phyloP scores from a whole-genome alignment of 306 rosid genomes.

The Amphicarpaea edgeworthii region DNA sequence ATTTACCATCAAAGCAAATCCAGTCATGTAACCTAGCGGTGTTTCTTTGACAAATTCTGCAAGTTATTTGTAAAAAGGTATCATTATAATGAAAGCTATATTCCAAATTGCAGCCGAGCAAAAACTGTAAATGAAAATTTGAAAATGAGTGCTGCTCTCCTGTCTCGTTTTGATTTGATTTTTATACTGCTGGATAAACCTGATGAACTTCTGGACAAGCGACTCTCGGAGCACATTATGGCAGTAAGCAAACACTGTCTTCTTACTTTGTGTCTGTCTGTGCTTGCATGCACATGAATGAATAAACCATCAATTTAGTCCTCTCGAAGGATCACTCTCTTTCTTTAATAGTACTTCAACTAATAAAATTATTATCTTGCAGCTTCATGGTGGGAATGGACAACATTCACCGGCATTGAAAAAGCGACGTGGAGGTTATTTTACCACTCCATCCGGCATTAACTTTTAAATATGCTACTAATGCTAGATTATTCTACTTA shows the following conservation, averaged over 20 bases:
- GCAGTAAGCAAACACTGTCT: slow-evolving; percentile 69
- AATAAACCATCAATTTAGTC: too few species aligned
- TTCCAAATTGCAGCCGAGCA: slow-evolving; percentile 79
- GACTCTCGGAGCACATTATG: slow-evolving; percentile 95
- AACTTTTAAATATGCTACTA: slow-evolving; percentile 34
- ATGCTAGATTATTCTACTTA: slow-evolving; percentile 38
- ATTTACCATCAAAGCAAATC: slow-evolving; percentile 24
- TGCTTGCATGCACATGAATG: too few species aligned
- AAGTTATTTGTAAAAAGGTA: slow-evolving; percentile 41
- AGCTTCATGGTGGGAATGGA: slow-evolving; percentile 84
- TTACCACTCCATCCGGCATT: slow-evolving; percentile 37
- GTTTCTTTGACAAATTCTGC: slow-evolving; percentile 37
- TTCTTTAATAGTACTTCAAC: too few species aligned
- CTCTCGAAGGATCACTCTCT: too few species aligned
- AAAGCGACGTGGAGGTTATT: slow-evolving; percentile 69
- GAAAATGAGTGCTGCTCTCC: slow-evolving; percentile 90
- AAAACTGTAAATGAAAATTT: slow-evolving; percentile 97
- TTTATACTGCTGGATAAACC: slow-evolving; percentile 97
- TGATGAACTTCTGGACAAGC: slow-evolving; percentile 91
- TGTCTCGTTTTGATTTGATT: slow-evolving; percentile 92
- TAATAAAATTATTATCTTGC: slow-evolving; percentile 35
- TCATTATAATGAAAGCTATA: slow-evolving; percentile 32
- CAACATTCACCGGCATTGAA: slow-evolving; percentile 65
- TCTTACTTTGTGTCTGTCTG: not conserved
- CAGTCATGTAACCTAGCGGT: slow-evolving; percentile 29